phyloP scores from a whole-genome alignment of 1,139 yeast species.

The Pneumocystis wakefieldiae region DNA sequence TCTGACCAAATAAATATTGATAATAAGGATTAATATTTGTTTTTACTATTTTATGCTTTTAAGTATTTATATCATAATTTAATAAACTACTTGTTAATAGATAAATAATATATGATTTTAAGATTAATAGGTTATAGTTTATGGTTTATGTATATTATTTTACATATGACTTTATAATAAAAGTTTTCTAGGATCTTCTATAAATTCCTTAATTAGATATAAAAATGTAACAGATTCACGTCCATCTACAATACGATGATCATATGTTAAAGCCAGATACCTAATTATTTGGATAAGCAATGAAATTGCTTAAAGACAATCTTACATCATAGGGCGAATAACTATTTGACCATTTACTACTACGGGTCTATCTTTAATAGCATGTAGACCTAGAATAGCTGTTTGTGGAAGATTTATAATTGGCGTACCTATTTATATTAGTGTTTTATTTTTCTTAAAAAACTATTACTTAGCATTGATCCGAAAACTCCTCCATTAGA shows the following conservation, averaged over 20 bases:
- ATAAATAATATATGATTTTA: neutral
- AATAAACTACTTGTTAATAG: neutral
- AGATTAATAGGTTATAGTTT: neutral
- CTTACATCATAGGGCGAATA: conserved; percentile 93
- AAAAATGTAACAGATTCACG: conserved; percentile 98
- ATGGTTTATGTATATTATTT: neutral
- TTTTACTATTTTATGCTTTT: neutral
- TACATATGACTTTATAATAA: conserved; percentile 32
- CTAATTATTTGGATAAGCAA: neutral
- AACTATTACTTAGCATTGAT: conserved; percentile 43
- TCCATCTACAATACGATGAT: conserved; percentile 96
- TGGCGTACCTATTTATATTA: conserved; percentile 56
- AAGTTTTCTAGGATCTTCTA: conserved; percentile 99
- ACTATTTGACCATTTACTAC: conserved; percentile 92
- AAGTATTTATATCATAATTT: neutral
- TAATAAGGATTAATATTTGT: neutral
- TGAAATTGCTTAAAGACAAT: neutral
- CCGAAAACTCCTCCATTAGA: conserved; percentile 99
- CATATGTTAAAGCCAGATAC: conserved; percentile 88
- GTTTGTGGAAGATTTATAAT: conserved; percentile 97
- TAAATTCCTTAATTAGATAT: conserved; percentile 87
- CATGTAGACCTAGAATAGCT: conserved; percentile 94
- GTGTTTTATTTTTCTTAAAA: neutral
- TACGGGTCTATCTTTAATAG: conserved; percentile 94
- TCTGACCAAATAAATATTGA: neutral